Evolutionary conservation across 169 alveolate genomes (phyloP).

Genomic region (Theileria orientalis): DNA sequence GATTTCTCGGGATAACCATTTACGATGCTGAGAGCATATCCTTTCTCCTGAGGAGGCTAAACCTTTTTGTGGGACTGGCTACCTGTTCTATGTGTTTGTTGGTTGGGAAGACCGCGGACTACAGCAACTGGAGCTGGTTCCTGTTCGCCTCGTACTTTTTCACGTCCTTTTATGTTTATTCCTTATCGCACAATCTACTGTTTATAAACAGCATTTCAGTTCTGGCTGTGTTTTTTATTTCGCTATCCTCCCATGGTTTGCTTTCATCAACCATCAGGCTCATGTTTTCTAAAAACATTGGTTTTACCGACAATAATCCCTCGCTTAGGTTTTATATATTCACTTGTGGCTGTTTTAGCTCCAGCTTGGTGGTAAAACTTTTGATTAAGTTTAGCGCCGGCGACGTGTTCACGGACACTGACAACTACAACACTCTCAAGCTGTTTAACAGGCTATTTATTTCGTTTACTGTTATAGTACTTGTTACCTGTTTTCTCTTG

Average conservation of each 20-base stretch:
- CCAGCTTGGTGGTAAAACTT: background rate
- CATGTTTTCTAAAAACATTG: conserved; percentile 1
- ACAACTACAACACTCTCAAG: background rate
- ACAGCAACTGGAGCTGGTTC: background rate
- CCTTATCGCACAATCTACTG: background rate
- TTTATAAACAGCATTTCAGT: background rate
- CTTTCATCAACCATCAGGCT: conserved; percentile 6
- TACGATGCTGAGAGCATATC: conserved; percentile 39
- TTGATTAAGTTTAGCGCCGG: conserved; percentile 4
- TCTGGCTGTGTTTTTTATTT: background rate
- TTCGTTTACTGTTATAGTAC: background rate
- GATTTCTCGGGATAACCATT: conserved; percentile 28
- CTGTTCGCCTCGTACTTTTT: conserved; percentile 10
- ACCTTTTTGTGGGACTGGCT: conserved; percentile 31
- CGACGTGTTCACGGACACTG: background rate
- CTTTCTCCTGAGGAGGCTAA: conserved; percentile 38
- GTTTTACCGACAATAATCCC: background rate
- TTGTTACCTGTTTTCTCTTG: background rate
- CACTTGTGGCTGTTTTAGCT: conserved; percentile 3
- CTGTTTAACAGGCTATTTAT: conserved; percentile 10
- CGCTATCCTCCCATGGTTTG: conserved; percentile 11
- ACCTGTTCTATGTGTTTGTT: background rate
- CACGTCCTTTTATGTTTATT: conserved; percentile 4
- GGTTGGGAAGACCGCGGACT: background rate
- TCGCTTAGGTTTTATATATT: background rate